Base-by-base conservation (phyloP, 306 rosid species). In the Corylus avellana region DNA sequence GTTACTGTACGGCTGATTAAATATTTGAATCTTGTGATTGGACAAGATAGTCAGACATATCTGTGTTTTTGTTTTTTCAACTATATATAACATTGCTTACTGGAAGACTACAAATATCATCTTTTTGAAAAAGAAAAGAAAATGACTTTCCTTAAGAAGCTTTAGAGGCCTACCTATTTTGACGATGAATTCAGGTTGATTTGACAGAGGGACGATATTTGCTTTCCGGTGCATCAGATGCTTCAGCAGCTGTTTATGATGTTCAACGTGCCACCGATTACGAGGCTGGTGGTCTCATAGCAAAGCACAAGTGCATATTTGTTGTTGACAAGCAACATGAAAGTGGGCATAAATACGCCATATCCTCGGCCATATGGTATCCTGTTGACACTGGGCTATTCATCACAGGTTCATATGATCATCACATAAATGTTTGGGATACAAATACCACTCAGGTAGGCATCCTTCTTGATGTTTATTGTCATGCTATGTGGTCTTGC, bases 311-410 rank as follows among this genome's bases (percentile, higher is more conserved):
- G 63, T 83, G 81, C 72, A 16, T 92, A 18, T 81, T 91, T 77
- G 73, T 77, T 59, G 83, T 93, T 69, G 98, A 90, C 79, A 93
- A 93, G 89, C 91, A 89, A 29, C 98, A 91, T 72, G 84, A 85
- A 50, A 44, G 54, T 4, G 94, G 87, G 27, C 99, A 95, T 70
- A 91, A 91, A 78, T 90, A 87, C 78, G 90, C 96, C 9, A 87
- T 95, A 7, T 92, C 99, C 44, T 83, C 98, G 0, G 99, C 99
- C 75, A 77, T 93, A 18, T 95, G 99, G 99, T 95, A 95, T 79
- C 99, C 99, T 1, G 67, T 95, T 67, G 96, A 95, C 79, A 93
- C 98, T 0, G 98, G 98, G 29, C 79, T 95, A 22, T 93, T 95
- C 77, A 73, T 95, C 79, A 95, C 98, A 3, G 99, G 93, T 4